Conservation (phyloP, 257 asterid species). For the Solanum neorickii region DNA sequence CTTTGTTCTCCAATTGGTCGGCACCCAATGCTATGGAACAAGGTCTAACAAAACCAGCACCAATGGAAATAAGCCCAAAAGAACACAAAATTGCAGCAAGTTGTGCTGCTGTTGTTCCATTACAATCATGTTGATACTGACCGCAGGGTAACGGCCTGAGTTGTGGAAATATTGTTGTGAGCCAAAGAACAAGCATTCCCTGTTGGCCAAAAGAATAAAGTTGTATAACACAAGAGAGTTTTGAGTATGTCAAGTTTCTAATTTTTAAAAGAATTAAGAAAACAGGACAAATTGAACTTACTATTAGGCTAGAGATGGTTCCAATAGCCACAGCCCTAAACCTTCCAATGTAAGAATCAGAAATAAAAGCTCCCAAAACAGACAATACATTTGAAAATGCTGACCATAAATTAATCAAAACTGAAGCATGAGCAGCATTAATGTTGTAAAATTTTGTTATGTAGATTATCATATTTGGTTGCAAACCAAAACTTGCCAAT, state of each 20-base stretch:
- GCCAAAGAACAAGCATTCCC: constrained; percentile 3
- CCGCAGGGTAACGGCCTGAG: background rate
- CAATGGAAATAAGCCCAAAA: background rate
- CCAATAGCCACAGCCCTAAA: constrained; percentile 4
- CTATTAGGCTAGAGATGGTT: constrained; percentile 7
- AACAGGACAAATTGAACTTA: background rate
- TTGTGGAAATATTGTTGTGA: constrained; percentile 1
- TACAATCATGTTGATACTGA: background rate
- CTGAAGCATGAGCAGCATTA: constrained; percentile 2
- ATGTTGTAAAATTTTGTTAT: background rate
- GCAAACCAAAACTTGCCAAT: constrained; percentile 3
- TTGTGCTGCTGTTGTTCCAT: background rate
- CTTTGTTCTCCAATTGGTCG: background rate
- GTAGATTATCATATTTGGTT: constrained; percentile 12
- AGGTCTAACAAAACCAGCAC: constrained; percentile 12
- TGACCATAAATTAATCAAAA: background rate
- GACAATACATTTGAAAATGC: constrained; percentile 7
- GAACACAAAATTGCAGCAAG: background rate
- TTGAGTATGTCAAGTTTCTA: too few species aligned
- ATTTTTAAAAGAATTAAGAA: too few species aligned
- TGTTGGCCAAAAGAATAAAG: background rate
- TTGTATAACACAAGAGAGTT: too few species aligned
- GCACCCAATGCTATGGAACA: constrained; percentile 11
- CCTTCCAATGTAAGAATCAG: constrained; percentile 13
- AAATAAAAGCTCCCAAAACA: constrained; percentile 4